Base-by-base conservation (phyloP, 1,139 yeast species). In the Entelexis sorbosivorans region DNA sequence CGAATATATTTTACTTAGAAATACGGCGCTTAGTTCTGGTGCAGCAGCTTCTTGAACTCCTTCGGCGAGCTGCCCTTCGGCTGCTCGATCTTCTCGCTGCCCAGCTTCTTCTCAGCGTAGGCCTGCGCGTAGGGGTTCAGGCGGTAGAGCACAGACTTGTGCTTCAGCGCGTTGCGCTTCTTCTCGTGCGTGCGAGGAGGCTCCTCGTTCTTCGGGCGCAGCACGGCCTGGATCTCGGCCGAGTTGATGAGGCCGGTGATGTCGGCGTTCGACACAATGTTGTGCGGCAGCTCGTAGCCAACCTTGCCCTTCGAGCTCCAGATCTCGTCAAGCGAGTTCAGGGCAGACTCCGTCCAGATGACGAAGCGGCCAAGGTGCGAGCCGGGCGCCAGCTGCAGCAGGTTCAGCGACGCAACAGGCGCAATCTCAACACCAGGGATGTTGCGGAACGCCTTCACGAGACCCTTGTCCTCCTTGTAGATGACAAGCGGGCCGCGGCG, bases 111-210 rank as follows among this genome's bases (percentile, higher is more conserved):
- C 73, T 85, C 87, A 68, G 95, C 71, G 77, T 80, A 88, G 67
- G 91, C 95, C 84, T 87, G 87, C 69, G 98, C 97, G 82, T 91
- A 91, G 65, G 99, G 99, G 95, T 91, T 93, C 75, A 91, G 84
- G 81, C 96, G 87, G 74, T 88, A 82, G 72, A 88, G 77, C 69
- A 88, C 93, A 78, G 87, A 95, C 82, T 88, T 89, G 96, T 93
- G 91, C 91, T 87, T 91, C 74, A 91, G 88, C 77, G 99, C 98
- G 93, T 91, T 91, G 91, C 87, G 89, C 96, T 91, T 91, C 75
- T 82, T 83, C 73, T 85, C 95, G 79, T 84, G 87, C 64, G 87
- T 74, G 75, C 94, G 86, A 91, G 88, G 87, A 75, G 86, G 93
- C 70, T 82, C 76, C 75, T 83, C 91, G 69, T 95, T 95, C 73